Evolutionary conservation across 192 early-diverging fungal genomes (phyloP).

Genomic region (Backusella parvicylindrica): DNA sequence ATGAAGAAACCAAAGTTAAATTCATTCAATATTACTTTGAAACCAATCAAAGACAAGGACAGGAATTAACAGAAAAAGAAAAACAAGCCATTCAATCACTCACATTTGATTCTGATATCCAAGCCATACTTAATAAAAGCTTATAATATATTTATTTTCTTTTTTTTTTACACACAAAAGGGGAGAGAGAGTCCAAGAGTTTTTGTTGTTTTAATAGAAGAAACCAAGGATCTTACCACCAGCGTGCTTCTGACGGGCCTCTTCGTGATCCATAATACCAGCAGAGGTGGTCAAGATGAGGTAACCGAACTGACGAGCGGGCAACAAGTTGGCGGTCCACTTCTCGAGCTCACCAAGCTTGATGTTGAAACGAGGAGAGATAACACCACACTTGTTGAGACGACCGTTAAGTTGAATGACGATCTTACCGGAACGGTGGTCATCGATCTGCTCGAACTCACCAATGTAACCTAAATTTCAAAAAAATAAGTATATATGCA

Average conservation of each 20-base stretch:
- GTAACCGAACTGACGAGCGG: constrained; percentile 98
- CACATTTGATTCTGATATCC: neutral
- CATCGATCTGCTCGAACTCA: constrained; percentile 98
- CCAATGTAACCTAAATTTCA: constrained; percentile 99
- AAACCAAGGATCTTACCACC: constrained; percentile 98
- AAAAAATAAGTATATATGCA: neutral
- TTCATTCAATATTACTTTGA: neutral
- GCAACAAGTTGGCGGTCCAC: constrained; percentile 95
- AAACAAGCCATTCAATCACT: neutral
- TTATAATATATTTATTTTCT: neutral
- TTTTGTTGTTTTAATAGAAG: constrained; percentile 74
- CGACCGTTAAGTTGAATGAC: constrained; percentile 98
- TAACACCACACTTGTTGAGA: constrained; percentile 99
- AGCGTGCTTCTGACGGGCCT: constrained; percentile 94
- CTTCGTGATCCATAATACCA: constrained; percentile 99
- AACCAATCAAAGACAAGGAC: neutral
- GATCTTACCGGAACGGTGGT: constrained; percentile 97
- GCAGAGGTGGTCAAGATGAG: constrained; percentile 89
- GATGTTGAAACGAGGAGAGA: constrained; percentile 98
- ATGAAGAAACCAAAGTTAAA: constrained; percentile 1
- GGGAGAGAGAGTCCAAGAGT: too few relatives aligned
- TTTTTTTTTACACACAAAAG: neutral
- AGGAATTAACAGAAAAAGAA: neutral
- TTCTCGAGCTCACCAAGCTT: constrained; percentile 92
- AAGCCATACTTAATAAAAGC: constrained; percentile 1